Conservation (phyloP, 352 stramenopile species). For the Pythium pyrilobum region DNA sequence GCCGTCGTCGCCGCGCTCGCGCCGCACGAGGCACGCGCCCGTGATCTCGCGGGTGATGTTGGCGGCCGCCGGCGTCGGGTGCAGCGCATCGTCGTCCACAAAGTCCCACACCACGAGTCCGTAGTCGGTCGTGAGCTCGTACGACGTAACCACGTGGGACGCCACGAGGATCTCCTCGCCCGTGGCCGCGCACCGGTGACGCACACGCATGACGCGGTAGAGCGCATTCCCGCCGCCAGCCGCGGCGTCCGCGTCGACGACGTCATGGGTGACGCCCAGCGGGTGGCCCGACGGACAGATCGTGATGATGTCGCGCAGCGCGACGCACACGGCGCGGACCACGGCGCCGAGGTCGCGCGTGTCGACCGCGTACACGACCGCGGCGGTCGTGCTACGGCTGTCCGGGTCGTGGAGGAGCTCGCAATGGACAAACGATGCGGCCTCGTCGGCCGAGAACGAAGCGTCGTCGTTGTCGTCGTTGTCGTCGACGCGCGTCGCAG, state of each 20-base stretch:
- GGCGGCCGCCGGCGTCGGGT: constrained; percentile 18
- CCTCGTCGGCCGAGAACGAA: not conserved
- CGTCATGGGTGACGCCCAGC: constrained; percentile 8
- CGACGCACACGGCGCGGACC: constrained; percentile 17
- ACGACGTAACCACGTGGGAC: constrained; percentile 16
- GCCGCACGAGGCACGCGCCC: constrained; percentile 32
- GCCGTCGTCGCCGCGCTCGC: constrained; percentile 27
- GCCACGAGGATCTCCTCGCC: constrained; percentile 15
- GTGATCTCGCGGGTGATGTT: constrained; percentile 29
- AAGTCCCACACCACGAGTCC: constrained; percentile 25
- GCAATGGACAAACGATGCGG: not conserved
- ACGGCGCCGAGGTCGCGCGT: constrained; percentile 16
- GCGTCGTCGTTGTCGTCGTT: too few relatives aligned
- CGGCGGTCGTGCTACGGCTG: constrained; percentile 1
- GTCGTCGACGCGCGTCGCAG: not conserved
- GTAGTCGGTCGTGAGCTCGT: constrained; percentile 14
- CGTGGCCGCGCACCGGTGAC: not conserved
- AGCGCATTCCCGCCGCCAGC: not conserved
- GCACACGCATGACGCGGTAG: not conserved
- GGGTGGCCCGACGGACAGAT: constrained; percentile 18
- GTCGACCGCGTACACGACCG: constrained; percentile 31
- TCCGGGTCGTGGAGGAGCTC: not conserved
- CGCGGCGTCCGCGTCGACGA: constrained; percentile 2
- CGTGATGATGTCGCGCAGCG: constrained; percentile 18
- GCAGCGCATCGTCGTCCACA: constrained; percentile 25